Conservation (phyloP, 2,329 filamentous ascomycete genomes). For the Hansfordia pulvinata region DNA sequence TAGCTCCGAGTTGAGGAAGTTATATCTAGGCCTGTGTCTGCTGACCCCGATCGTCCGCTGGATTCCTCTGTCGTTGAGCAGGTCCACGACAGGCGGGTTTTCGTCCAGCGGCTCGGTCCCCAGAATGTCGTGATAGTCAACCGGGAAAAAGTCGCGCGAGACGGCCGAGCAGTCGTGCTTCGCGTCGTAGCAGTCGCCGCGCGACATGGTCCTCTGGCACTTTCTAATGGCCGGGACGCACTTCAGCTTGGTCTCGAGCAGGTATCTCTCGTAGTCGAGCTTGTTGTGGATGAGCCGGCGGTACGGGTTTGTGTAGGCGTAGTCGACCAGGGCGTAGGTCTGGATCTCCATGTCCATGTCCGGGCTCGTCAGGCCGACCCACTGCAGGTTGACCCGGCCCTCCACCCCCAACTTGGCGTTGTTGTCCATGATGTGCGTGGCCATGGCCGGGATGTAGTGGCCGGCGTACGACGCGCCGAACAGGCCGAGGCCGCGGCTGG, state of each 20-base stretch:
- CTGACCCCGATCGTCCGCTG: too few species aligned
- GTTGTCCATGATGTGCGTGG: conserved; percentile 39
- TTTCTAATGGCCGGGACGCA: conserved; percentile 23
- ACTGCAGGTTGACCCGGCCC: conserved; percentile 19
- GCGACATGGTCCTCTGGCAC: conserved; percentile 18
- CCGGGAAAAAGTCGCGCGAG: too few species aligned
- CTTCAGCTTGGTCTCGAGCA: conserved; percentile 16
- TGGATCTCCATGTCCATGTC: conserved; percentile 12
- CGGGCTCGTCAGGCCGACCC: conserved; percentile 20
- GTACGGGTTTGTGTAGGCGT: conserved; percentile 16
- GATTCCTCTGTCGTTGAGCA: too few species aligned
- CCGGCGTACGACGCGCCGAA: conserved; percentile 47
- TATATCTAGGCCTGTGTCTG: too few species aligned
- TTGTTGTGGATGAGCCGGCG: conserved; percentile 23
- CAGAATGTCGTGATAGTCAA: too few species aligned
- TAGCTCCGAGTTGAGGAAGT: too few species aligned
- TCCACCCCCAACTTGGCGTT: too few species aligned
- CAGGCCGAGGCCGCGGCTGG: too few species aligned
- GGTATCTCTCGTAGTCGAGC: conserved; percentile 14
- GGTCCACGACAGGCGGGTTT: too few species aligned
- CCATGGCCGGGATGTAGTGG: conserved; percentile 43
- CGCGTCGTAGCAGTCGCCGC: conserved; percentile 17
- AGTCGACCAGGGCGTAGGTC: conserved; percentile 16
- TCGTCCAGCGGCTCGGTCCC: too few species aligned
- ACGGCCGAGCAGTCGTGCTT: conserved; percentile 21